Evolutionary conservation across 305 asterid species (phyloP).

Genomic region (Fraxinus baroniana): DNA sequence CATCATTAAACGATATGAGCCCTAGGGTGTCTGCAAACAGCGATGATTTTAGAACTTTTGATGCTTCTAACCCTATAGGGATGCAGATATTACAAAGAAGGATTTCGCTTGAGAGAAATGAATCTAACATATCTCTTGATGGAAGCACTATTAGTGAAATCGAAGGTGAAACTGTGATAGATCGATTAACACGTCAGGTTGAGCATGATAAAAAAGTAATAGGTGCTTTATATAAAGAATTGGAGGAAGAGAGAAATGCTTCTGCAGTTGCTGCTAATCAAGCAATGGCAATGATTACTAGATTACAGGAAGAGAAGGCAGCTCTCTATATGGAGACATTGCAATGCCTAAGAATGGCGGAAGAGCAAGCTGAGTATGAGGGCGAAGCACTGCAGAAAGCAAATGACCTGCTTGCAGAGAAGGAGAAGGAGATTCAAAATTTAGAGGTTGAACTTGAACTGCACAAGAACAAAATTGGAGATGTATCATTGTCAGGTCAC

Average conservation of each 20-base stretch:
- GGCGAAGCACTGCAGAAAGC: slow-evolving; percentile 73
- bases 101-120: slow-evolving; percentile 84
- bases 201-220: slow-evolving; percentile 66
- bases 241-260: slow-evolving; percentile 89
- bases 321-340: slow-evolving; percentile 75
- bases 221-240: slow-evolving; percentile 58
- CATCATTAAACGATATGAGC: slow-evolving; percentile 45
- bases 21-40: slow-evolving; percentile 56
- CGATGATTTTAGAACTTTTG: slow-evolving; percentile 38
- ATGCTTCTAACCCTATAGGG: neutral
- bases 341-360: slow-evolving; percentile 77
- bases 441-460: slow-evolving; percentile 50
- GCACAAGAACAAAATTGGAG: slow-evolving; percentile 40
- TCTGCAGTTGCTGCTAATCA: slow-evolving; percentile 81
- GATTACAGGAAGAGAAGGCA: slow-evolving; percentile 88
- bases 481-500: neutral
- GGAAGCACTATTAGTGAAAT: slow-evolving; percentile 65
- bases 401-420: slow-evolving; percentile 50
- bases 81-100: slow-evolving; percentile 43
- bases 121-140: slow-evolving; percentile 67
- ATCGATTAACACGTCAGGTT: slow-evolving; percentile 64
- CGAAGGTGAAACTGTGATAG: slow-evolving; percentile 73
- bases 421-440: slow-evolving; percentile 55
- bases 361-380: slow-evolving; percentile 84
- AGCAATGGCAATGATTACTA: slow-evolving; percentile 92